Evolutionary conservation across 192 early-diverging fungal species (phyloP).

Genomic region (Jimgerdemannia flammicorona): DNA sequence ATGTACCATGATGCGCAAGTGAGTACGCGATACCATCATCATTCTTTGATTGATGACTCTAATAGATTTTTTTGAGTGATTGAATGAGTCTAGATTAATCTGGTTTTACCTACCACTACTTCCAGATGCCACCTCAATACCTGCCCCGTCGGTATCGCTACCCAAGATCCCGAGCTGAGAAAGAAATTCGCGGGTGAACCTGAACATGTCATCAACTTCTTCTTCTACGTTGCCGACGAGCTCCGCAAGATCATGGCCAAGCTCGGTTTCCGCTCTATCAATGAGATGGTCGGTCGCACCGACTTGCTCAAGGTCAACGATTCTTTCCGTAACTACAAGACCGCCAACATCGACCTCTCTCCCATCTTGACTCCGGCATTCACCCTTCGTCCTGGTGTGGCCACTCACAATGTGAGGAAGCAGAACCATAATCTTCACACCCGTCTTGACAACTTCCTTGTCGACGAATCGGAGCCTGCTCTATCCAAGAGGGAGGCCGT

Average conservation of each 20-base stretch:
- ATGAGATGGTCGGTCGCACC: conserved; percentile 94
- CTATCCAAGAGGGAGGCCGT: conserved; percentile 56
- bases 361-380: conserved; percentile 88
- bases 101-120: not conserved
- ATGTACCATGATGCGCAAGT: conserved; percentile 92
- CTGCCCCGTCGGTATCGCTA: conserved; percentile 97
- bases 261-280: conserved; percentile 89
- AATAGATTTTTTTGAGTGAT: not conserved
- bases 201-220: conserved; percentile 99
- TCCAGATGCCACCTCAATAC: conserved; percentile 75
- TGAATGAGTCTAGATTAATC: not conserved
- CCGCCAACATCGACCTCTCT: conserved; percentile 77
- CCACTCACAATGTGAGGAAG: conserved; percentile 74
- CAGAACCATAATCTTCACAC: conserved; percentile 88
- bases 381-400: conserved; percentile 81
- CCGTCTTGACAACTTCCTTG: conserved; percentile 84
- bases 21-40: conserved; percentile 20
- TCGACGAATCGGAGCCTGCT: conserved; percentile 76
- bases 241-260: conserved; percentile 89
- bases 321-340: conserved; percentile 75
- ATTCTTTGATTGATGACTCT: not conserved
- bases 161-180: conserved; percentile 92
- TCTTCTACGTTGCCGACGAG: conserved; percentile 96
- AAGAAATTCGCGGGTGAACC: conserved; percentile 92
- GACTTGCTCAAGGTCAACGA: conserved; percentile 83